Evolutionary conservation across 202 grass and related monocot genomes (phyloP).

Genomic region (Tripidium arundinaceum): DNA sequence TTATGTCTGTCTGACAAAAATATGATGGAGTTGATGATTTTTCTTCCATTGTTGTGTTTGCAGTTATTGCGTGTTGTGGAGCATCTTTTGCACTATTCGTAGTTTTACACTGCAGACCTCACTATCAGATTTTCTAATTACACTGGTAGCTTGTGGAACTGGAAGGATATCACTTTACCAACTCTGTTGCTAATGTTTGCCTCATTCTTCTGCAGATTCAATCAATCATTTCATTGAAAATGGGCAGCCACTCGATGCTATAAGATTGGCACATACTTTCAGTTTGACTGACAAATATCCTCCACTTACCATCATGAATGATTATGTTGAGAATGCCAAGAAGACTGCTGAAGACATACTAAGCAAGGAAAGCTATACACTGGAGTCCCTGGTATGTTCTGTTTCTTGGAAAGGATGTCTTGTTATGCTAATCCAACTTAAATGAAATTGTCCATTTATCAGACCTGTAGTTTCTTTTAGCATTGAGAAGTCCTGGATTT

Average conservation of each 20-base stretch:
- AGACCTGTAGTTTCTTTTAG: not conserved
- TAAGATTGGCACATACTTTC: constrained; percentile 36
- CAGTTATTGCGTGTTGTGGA: not conserved
- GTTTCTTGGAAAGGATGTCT: not conserved
- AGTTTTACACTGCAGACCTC: not conserved
- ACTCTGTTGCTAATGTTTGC: not conserved
- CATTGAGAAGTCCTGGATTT: not conserved
- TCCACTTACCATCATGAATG: constrained; percentile 34
- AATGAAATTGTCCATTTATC: not conserved
- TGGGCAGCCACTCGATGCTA: constrained; percentile 36
- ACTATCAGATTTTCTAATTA: not conserved
- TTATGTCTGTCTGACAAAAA: not conserved
- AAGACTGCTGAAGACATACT: constrained; percentile 42
- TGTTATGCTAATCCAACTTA: not conserved
- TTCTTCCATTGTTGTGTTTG: not conserved
- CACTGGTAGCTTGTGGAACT: not conserved
- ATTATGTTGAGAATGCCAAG: constrained; percentile 38
- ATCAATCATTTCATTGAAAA: constrained; percentile 30
- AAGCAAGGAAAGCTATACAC: constrained; percentile 31
- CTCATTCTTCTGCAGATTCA: constrained; percentile 39
- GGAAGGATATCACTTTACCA: not conserved
- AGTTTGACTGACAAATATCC: constrained; percentile 44
- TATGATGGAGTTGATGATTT: not conserved
- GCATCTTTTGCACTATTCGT: constrained; percentile 14
- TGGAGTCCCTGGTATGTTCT: constrained; percentile 34